phyloP scores from a whole-genome alignment of 2,329 filamentous ascomycete genomes.

The Neurospora crassa region DNA sequence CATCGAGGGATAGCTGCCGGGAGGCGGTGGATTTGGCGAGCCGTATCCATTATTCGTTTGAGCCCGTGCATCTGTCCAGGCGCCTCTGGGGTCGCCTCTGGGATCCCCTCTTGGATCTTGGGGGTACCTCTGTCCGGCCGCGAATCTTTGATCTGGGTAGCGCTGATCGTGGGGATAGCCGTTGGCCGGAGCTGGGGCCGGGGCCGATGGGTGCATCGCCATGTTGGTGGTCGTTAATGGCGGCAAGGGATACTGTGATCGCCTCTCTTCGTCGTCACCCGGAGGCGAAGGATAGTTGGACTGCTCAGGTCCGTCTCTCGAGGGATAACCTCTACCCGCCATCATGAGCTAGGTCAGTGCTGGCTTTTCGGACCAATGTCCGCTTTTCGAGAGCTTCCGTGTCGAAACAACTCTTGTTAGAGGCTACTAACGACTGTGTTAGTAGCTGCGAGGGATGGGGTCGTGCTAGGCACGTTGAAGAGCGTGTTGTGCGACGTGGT shows the following conservation, averaged over 20 bases:
- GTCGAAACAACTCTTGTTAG: neutral
- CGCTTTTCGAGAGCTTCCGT: neutral
- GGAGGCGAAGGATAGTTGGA: constrained; percentile 32
- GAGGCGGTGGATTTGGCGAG: constrained; percentile 27
- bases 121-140: constrained; percentile 14
- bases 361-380: constrained; percentile 10
- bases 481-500: neutral
- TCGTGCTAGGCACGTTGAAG: neutral
- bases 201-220: constrained; percentile 36
- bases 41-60: constrained; percentile 24
- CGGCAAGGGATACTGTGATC: constrained; percentile 24
- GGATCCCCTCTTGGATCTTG: constrained; percentile 8
- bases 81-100: neutral
- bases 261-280: constrained; percentile 28
- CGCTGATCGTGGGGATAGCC: constrained; percentile 11
- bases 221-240: constrained; percentile 27
- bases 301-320: constrained; percentile 29
- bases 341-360: constrained; percentile 6
- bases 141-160: constrained; percentile 9
- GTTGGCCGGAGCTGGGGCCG: constrained; percentile 2
- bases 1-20: constrained; percentile 13
- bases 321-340: constrained; percentile 23
- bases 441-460: neutral
- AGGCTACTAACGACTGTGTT: neutral
- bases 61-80: constrained; percentile 17